phyloP scores from a whole-genome alignment of 164 flowering plant genomes.

The Paratinospora sagittata region DNA sequence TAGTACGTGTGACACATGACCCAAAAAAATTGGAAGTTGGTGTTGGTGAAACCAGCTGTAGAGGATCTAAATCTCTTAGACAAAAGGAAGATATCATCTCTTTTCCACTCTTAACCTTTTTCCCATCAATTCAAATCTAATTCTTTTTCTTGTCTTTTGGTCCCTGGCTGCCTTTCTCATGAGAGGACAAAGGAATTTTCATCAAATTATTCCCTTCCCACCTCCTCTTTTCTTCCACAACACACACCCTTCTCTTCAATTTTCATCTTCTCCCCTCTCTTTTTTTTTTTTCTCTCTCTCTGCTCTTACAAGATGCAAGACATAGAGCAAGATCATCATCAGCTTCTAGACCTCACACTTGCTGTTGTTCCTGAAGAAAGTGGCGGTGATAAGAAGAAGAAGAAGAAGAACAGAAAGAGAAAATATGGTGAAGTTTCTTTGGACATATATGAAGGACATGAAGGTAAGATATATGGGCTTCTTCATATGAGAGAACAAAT shows the following conservation, averaged over 20 bases:
- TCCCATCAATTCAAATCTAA: background rate
- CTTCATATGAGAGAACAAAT: conserved; percentile 20
- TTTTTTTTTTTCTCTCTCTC: conserved; percentile 4
- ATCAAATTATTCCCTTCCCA: background rate
- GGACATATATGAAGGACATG: too few species aligned
- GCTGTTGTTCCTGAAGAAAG: conserved; percentile 24
- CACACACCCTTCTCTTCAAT: background rate
- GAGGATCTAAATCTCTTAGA: background rate
- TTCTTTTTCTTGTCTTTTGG: conserved; percentile 7
- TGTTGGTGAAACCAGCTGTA: background rate
- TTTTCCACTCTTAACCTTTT: conserved; percentile 3
- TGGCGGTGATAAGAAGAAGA: background rate
- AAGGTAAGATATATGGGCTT: too few species aligned
- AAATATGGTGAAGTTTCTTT: conserved; percentile 9
- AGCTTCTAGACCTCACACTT: conserved; percentile 42
- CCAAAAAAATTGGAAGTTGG: background rate
- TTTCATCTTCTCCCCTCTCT: background rate
- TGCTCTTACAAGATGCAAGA: conserved; percentile 23
- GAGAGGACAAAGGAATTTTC: conserved; percentile 12
- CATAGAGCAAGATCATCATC: conserved; percentile 35
- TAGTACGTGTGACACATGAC: background rate
- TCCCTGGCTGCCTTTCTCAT: conserved; percentile 6
- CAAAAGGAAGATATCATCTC: conserved; percentile 1
- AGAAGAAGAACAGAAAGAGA: conserved; percentile 22
- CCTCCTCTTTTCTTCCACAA: background rate